Conservation (phyloP, 768 basidiomycete species). For the Suillus tomentosus region DNA sequence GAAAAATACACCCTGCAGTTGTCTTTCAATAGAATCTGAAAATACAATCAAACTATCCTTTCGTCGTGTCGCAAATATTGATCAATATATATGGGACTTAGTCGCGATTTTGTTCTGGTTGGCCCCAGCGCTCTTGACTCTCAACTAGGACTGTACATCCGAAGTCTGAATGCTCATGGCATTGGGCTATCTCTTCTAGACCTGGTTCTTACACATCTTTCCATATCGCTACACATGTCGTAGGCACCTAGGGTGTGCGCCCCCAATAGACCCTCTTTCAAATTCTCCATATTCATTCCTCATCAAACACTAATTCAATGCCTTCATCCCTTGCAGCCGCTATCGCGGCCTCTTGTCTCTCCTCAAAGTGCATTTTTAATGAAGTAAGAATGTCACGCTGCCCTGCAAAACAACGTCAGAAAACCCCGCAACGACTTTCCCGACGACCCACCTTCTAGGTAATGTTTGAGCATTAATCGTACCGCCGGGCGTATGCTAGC, state of each 20-base stretch:
- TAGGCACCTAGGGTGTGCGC: neutral
- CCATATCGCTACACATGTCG: neutral
- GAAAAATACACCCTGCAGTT: too few species aligned
- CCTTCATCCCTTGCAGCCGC: constrained; percentile 52
- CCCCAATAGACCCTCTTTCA: neutral
- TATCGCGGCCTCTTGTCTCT: constrained; percentile 50
- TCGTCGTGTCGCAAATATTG: too few species aligned
- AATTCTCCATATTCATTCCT: constrained; percentile 8
- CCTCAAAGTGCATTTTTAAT: constrained; percentile 48
- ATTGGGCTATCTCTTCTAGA: neutral
- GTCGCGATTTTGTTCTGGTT: too few species aligned
- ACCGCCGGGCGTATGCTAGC: constrained; percentile 56
- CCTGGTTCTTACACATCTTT: neutral
- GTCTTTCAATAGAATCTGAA: too few species aligned
- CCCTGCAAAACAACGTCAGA: constrained; percentile 37
- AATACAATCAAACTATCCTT: too few species aligned
- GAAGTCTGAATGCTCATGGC: neutral
- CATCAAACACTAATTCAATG: constrained; percentile 55
- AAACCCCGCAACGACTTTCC: neutral
- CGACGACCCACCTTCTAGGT: constrained; percentile 56
- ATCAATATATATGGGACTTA: too few species aligned
- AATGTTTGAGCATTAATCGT: constrained; percentile 62
- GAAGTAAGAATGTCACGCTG: constrained; percentile 60
- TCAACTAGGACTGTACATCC: neutral
- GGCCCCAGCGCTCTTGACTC: too few species aligned